Base-by-base conservation (phyloP, 139 green algal species). In the Coelastrella sp. region DNA sequence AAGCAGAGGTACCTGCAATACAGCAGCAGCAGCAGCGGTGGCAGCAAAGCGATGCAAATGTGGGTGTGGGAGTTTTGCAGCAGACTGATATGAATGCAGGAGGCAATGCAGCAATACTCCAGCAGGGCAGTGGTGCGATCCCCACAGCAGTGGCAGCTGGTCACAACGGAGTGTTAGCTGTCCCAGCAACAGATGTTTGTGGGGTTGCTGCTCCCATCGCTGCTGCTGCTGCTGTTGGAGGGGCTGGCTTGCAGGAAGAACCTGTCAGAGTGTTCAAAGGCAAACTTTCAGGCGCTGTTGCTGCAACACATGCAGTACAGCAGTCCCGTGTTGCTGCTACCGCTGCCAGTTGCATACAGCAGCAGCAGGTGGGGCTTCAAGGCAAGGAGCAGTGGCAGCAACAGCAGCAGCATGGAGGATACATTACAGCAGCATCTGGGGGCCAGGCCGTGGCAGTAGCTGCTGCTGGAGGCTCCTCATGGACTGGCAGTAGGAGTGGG, bases 191-290 rank as follows among this genome's bases (percentile, higher is more conserved):
- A 56, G 82, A 19, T n/a, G 65, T 57, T 17, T 54, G 6, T 7
- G 65, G 65, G 7, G 54, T 64, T 14, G 13, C 65, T 86, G 20
- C 7, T 23, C 59, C 19, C 10, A 58, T 8, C 20, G 13, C 64
- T 88, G 80, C 47, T 68, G 74, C 23, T 80, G 74, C 23, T 68
- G 78, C 23, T 56, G 58, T 59, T 11, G 82, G 14, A 65, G 54
- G 0, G 13, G 87, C 6, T 3, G 2, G 57, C 64, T 64, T 5
- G 8, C 4, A 58, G 16, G 59, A 61, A 32, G 54, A 80, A 17
- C 68, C 83, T 54, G 58, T n/a, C 14, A 14, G 54, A 20, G 85
- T 90, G 74, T 90, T 84, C 59, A 90, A 77, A 56, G 85, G 85
- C 16, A 54, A 77, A n/a, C 23, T 90, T 47, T 90, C 74, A 23